Evolutionary conservation across 83 land plant genomes (phyloP).

Genomic region (Thuja plicata): DNA sequence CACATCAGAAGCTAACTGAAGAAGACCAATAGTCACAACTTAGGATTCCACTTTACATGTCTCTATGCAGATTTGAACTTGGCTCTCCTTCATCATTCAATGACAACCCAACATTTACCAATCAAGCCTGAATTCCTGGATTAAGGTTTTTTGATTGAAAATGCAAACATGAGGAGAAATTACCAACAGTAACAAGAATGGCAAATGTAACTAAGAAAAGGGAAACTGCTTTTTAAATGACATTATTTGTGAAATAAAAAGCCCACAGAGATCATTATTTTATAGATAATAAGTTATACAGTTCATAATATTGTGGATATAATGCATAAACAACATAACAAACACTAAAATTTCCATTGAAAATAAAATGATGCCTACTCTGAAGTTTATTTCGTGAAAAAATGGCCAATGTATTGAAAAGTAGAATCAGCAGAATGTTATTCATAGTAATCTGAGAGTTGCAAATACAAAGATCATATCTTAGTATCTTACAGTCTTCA

Average conservation of each 20-base stretch:
- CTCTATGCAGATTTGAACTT: too few species aligned
- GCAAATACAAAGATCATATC: neutral
- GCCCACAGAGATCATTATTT: neutral
- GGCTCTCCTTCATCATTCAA: too few species aligned
- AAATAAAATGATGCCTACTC: neutral
- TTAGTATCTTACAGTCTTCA: neutral
- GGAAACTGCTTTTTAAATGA: neutral
- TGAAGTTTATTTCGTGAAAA: neutral
- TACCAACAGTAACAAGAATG: neutral
- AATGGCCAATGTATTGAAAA: neutral
- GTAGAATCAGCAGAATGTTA: neutral
- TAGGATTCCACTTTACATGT: too few species aligned
- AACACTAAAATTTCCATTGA: too few species aligned
- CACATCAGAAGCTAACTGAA: too few species aligned
- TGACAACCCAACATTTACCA: too few species aligned
- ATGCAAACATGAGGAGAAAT: neutral
- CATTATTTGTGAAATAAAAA: neutral
- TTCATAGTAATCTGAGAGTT: neutral
- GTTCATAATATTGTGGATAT: neutral
- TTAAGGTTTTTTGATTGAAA: neutral
- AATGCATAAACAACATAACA: neutral
- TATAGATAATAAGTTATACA: neutral
- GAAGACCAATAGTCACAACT: too few species aligned
- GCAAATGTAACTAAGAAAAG: neutral
- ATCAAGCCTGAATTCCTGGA: too few species aligned